phyloP scores from a whole-genome alignment of 371 early-diverging fungal species.

The Apophysomyces variabilis region DNA sequence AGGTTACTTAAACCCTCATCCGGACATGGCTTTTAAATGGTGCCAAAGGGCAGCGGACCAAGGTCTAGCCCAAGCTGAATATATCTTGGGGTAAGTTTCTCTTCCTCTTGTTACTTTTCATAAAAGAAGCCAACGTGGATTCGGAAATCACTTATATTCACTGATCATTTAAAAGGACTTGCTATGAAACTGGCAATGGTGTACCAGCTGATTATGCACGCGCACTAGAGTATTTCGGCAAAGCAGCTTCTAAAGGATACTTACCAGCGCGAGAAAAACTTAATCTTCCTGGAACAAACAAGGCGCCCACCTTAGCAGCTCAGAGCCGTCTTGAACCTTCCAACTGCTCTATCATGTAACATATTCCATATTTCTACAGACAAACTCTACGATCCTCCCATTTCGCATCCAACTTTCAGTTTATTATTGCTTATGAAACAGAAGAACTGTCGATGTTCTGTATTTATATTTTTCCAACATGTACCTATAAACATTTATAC shows the following conservation, averaged over 20 bases:
- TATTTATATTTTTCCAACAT: no score
- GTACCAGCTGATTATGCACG: slow-evolving; percentile 27
- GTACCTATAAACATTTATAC: no score
- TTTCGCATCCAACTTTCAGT: no score
- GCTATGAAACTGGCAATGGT: slow-evolving; percentile 34
- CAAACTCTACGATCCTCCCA: background rate
- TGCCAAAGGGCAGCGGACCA: slow-evolving; percentile 41
- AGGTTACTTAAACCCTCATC: slow-evolving; percentile 29
- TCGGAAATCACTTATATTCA: background rate
- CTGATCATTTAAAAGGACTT: slow-evolving; percentile 14
- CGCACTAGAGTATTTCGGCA: slow-evolving; percentile 37
- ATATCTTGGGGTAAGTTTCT: slow-evolving; percentile 42
- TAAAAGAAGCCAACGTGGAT: background rate
- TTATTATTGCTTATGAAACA: no score
- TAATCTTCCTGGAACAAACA: slow-evolving; percentile 21
- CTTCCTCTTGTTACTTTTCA: background rate
- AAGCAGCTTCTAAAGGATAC: slow-evolving; percentile 38
- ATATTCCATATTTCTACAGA: background rate
- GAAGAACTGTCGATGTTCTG: no score
- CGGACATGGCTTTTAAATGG: slow-evolving; percentile 42
- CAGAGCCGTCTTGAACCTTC: background rate
- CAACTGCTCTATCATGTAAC: slow-evolving; percentile 6
- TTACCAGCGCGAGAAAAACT: slow-evolving; percentile 28
- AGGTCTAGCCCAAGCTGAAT: slow-evolving; percentile 41
- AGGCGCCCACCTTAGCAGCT: background rate